Conservation (phyloP, 768 basidiomycete genomes). For the Rhodotorula diobovata region DNA sequence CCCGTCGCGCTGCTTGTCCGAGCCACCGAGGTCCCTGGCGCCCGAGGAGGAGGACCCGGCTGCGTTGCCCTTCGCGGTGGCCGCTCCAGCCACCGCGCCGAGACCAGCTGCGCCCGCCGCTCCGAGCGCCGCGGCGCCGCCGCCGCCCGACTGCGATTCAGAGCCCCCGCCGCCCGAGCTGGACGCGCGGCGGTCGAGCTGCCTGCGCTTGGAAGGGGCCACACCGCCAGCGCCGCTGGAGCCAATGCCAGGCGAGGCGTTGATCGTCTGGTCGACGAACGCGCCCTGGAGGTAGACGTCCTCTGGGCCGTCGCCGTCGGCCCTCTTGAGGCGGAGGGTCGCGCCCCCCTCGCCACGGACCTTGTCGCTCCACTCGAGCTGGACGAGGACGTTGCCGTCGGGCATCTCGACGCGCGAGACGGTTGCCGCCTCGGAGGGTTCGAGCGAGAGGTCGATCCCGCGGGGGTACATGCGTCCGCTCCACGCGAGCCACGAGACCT, state of each 20-base stretch:
- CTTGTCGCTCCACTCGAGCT: conserved; percentile 29
- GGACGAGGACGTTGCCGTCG: conserved; percentile 16
- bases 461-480: conserved; percentile 27
- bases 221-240: not conserved
- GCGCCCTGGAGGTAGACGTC: conserved; percentile 25
- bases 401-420: conserved; percentile 21
- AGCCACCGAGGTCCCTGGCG: not conserved
- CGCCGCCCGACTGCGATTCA: too few species aligned
- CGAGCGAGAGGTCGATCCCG: conserved; percentile 14
- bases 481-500: conserved; percentile 29
- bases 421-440: conserved; percentile 13
- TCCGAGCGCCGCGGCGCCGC: not conserved
- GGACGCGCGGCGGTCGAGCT: conserved; percentile 1
- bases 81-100: conserved; percentile 1
- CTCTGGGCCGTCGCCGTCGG: conserved; percentile 23
- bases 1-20: not conserved
- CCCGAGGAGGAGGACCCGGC: not conserved
- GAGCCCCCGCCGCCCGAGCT: not conserved
- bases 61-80: not conserved
- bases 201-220: conserved; percentile 1
- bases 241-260: not conserved
- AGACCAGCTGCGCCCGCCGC: conserved; percentile 1
- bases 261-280: conserved; percentile 27
- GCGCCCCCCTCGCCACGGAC: conserved; percentile 11
- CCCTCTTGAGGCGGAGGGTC: not conserved